A percentile compares a stretch with the other conserved stretches of the same genome.
Evolutionary conservation across 2,329 filamentous ascomycete species (phyloP).

Genomic region (Epichloe gansuensis): DNA sequence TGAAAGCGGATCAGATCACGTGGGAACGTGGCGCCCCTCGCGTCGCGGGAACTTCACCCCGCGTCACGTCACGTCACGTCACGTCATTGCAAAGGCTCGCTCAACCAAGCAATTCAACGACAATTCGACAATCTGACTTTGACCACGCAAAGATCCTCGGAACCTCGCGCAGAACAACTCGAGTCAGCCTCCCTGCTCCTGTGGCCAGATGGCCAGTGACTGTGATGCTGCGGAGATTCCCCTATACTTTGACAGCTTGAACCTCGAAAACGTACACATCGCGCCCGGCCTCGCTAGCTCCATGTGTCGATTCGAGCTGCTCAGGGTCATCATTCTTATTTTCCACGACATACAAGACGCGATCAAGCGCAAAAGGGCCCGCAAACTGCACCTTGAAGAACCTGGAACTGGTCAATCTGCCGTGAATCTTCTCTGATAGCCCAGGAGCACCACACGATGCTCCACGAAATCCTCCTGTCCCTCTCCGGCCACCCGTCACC

Average conservation of each 20-base stretch:
- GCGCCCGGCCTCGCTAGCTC: neutral
- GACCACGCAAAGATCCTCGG: neutral
- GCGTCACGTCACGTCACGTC: neutral
- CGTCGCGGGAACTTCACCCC: neutral
- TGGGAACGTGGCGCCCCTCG: neutral
- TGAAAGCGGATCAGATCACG: conserved; percentile 3
- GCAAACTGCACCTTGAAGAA: conserved; percentile 11
- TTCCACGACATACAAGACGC: conserved; percentile 31
- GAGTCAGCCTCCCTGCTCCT: neutral
- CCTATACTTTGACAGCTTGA: neutral
- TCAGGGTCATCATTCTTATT: conserved; percentile 37
- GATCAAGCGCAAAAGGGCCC: conserved; percentile 23
- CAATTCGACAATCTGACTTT: neutral
- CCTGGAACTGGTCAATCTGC: conserved; percentile 4
- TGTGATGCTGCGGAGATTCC: neutral
- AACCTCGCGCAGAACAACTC: neutral
- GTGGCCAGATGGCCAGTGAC: neutral
- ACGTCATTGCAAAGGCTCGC: neutral
- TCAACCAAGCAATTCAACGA: neutral
- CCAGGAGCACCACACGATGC: conserved; percentile 45
- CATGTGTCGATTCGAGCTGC: conserved; percentile 44
- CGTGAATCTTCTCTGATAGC: neutral
- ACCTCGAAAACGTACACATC: neutral
- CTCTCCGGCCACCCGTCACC: conserved; percentile 89
- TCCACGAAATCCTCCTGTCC: conserved; percentile 96